A percentile compares a stretch with the other conserved stretches of the same genome.
Conservation (phyloP, 2,329 filamentous ascomycete genomes). For the Aspergillus pseudoterreus region DNA sequence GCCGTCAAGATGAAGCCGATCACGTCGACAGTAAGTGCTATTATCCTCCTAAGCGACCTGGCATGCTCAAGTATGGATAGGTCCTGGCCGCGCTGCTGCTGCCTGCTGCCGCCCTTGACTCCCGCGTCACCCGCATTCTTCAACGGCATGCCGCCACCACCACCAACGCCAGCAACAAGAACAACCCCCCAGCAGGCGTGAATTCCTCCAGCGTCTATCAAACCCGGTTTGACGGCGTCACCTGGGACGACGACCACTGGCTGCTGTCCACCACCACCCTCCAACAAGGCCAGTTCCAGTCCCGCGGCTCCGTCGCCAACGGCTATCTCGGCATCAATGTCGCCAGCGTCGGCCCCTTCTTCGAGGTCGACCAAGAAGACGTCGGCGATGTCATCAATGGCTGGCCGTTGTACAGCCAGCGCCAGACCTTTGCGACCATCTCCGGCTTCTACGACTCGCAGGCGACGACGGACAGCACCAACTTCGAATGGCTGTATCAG, state of each 20-base stretch:
- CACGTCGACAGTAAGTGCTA: too few relatives aligned
- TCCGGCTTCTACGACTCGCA: slow-evolving; percentile 65
- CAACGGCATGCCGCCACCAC: slow-evolving; percentile 15
- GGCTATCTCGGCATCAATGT: slow-evolving; percentile 64
- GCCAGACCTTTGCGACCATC: slow-evolving; percentile 65
- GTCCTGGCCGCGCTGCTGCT: background rate
- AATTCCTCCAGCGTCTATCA: slow-evolving; percentile 36
- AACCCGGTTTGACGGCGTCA: slow-evolving; percentile 51
- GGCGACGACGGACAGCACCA: slow-evolving; percentile 55
- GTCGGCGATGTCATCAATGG: slow-evolving; percentile 57
- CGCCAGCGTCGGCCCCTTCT: slow-evolving; percentile 61
- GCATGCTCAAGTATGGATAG: background rate
- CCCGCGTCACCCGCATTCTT: slow-evolving; percentile 18
- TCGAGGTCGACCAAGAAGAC: slow-evolving; percentile 53
- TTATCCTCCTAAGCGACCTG: background rate
- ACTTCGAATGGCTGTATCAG: slow-evolving; percentile 66
- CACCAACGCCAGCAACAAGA: too few relatives aligned
- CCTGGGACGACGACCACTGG: slow-evolving; percentile 60
- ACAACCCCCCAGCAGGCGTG: background rate
- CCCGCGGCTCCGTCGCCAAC: slow-evolving; percentile 58
- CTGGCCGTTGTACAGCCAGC: slow-evolving; percentile 63
- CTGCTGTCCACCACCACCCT: slow-evolving; percentile 50
- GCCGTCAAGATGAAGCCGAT: too few relatives aligned
- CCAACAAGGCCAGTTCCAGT: slow-evolving; percentile 58
- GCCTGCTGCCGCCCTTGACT: background rate